Evolutionary conservation across 2,329 filamentous ascomycete species (phyloP).

Genomic region (Pezicula neosporulosa): DNA sequence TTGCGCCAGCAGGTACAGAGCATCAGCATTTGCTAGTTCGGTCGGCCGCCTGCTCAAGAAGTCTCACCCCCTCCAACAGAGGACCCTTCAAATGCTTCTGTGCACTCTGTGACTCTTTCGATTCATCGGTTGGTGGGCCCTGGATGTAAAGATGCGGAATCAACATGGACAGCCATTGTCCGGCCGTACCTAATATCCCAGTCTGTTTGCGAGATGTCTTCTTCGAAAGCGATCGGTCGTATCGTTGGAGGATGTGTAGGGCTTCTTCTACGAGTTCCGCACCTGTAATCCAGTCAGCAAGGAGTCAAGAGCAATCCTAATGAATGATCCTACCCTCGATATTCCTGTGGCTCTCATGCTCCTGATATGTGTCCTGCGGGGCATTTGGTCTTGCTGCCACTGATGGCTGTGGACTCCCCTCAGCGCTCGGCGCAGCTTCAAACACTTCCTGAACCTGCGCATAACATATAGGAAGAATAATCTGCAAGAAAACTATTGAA

Average conservation of each 20-base stretch:
- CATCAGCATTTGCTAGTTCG: constrained; percentile 63
- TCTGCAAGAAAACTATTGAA: constrained; percentile 22
- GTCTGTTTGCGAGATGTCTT: constrained; percentile 43
- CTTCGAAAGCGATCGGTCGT: constrained; percentile 24
- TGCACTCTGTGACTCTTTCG: constrained; percentile 1
- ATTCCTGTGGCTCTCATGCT: constrained; percentile 14
- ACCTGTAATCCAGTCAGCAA: constrained; percentile 21
- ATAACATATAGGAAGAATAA: constrained; percentile 14
- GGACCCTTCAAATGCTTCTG: constrained; percentile 41
- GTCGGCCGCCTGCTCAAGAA: constrained; percentile 58
- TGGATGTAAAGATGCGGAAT: constrained; percentile 66
- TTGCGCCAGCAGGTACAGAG: constrained; percentile 84
- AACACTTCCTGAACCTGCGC: constrained; percentile 16
- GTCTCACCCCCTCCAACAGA: constrained; percentile 53
- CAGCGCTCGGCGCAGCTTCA: constrained; percentile 15
- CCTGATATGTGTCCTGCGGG: constrained; percentile 21
- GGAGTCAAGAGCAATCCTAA: too few relatives aligned
- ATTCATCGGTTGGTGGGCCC: constrained; percentile 38
- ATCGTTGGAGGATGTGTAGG: constrained; percentile 27
- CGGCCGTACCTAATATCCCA: constrained; percentile 51
- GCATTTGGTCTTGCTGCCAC: constrained; percentile 19
- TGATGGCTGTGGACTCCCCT: constrained; percentile 21
- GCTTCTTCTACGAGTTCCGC: constrained; percentile 31
- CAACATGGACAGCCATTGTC: constrained; percentile 59
- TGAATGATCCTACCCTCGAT: constrained; percentile 19